Evolutionary conservation across 202 grass and related monocot genomes (phyloP).

Genomic region (Sporobolus alterniflorus): DNA sequence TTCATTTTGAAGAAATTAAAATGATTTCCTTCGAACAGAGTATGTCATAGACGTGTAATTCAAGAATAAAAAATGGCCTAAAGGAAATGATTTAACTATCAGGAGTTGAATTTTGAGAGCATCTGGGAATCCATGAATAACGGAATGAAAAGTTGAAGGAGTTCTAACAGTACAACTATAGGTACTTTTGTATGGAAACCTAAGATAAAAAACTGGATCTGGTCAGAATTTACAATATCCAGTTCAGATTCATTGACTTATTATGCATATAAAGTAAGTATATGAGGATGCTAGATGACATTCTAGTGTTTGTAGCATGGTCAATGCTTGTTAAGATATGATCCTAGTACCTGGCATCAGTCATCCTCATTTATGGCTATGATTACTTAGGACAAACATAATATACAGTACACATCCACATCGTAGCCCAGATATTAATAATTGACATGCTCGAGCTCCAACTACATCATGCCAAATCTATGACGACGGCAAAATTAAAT

Average conservation of each 20-base stretch:
- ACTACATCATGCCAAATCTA: not conserved
- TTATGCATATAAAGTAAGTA: not conserved
- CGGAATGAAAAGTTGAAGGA: too few species aligned
- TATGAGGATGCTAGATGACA: not conserved
- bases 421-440: not conserved
- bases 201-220: not conserved
- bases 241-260: not conserved
- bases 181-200: not conserved
- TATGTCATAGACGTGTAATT: not conserved
- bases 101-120: not conserved
- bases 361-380: not conserved
- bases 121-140: too few species aligned
- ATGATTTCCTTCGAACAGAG: not conserved
- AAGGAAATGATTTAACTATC: not conserved
- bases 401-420: not conserved
- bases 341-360: slow-evolving; percentile 17
- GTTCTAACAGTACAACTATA: too few species aligned
- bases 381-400: too few species aligned
- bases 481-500: slow-evolving; percentile 4
- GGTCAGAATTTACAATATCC: not conserved
- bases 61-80: not conserved
- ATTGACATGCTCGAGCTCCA: not conserved
- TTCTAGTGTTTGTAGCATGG: not conserved
- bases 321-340: slow-evolving; percentile 13
- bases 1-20: not conserved